A percentile compares a stretch with the other conserved stretches of the same genome.
Conservation (phyloP, 1,284 basidiomycete species). For the Mycena citricolor region DNA sequence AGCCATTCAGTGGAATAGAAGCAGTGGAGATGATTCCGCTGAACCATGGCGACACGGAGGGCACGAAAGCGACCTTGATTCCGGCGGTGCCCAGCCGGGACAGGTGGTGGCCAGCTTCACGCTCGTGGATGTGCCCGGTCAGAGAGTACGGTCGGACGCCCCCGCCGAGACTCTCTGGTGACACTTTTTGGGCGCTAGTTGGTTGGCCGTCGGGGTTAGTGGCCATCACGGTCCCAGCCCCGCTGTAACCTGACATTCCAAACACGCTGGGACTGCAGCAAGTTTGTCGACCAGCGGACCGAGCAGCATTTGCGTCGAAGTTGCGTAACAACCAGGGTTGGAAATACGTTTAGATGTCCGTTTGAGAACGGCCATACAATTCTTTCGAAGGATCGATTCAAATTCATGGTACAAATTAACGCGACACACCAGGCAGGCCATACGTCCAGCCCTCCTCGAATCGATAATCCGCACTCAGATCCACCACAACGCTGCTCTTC, state of each 20-base stretch:
- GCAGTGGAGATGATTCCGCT: slow-evolving; percentile 91
- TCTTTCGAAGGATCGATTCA: slow-evolving; percentile 50
- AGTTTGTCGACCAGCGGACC: slow-evolving; percentile 85
- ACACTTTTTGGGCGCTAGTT: slow-evolving; percentile 81
- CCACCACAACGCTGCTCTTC: slow-evolving; percentile 80
- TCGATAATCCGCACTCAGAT: slow-evolving; percentile 93
- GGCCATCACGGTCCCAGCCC: slow-evolving; percentile 84
- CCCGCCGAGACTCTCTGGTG: slow-evolving; percentile 72
- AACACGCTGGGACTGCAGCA: slow-evolving; percentile 89
- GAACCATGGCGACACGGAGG: slow-evolving; percentile 92
- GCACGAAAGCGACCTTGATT: slow-evolving; percentile 84
- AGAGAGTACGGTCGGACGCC: slow-evolving; percentile 85
- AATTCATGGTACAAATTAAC: slow-evolving; percentile 34
- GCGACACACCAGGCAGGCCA: slow-evolving; percentile 93
- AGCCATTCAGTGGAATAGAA: slow-evolving; percentile 74
- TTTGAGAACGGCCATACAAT: slow-evolving; percentile 81
- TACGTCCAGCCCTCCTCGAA: slow-evolving; percentile 97
- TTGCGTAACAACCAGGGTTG: slow-evolving; percentile 98
- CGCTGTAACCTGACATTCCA: slow-evolving; percentile 92
- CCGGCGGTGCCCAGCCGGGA: slow-evolving; percentile 51
- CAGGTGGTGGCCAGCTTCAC: slow-evolving; percentile 87
- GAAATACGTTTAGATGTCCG: slow-evolving; percentile 82
- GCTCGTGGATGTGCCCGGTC: slow-evolving; percentile 98
- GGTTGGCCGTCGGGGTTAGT: slow-evolving; percentile 68
- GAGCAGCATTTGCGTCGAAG: slow-evolving; percentile 88